Evolutionary conservation across 306 rosid genomes (phyloP).

Genomic region (Prunus dulcis): DNA sequence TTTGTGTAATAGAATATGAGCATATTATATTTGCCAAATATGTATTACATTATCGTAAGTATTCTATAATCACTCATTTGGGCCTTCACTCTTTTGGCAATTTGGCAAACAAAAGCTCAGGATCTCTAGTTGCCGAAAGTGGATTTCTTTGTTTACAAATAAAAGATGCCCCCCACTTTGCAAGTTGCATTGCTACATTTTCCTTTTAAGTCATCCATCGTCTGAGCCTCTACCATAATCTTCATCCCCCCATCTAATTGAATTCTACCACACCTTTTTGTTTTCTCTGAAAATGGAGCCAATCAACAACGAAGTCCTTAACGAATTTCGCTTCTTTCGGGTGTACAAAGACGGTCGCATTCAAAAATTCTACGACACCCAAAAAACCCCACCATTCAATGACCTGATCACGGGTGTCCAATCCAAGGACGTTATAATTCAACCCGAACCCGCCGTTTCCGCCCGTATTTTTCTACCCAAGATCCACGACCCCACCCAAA

Average conservation of each 20-base stretch:
- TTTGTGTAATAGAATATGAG: too few relatives aligned
- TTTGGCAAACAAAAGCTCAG: too few relatives aligned
- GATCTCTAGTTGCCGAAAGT: too few relatives aligned
- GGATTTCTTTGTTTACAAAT: too few relatives aligned
- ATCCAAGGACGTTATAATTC: conserved; percentile 28
- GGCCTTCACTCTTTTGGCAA: too few relatives aligned
- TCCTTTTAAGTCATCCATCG: too few relatives aligned
- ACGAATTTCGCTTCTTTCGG: conserved; percentile 20
- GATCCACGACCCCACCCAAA: neutral
- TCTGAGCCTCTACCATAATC: neutral
- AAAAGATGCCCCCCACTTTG: too few relatives aligned
- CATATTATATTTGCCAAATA: too few relatives aligned
- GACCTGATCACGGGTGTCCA: conserved; percentile 12
- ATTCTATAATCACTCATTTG: too few relatives aligned
- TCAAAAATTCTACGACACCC: conserved; percentile 5
- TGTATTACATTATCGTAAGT: too few relatives aligned
- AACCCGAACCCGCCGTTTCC: conserved; percentile 8
- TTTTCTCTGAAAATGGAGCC: neutral
- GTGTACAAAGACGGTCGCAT: conserved; percentile 25
- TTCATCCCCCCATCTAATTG: neutral
- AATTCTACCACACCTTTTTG: neutral
- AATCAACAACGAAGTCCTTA: neutral
- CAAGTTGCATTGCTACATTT: too few relatives aligned
- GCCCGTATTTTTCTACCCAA: conserved; percentile 33
- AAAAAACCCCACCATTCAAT: conserved; percentile 11